These are phyloP conservation scores for Vigna hirtella DNA, from an alignment of 306 rosid species.

Conservation along the genomic window DNA sequence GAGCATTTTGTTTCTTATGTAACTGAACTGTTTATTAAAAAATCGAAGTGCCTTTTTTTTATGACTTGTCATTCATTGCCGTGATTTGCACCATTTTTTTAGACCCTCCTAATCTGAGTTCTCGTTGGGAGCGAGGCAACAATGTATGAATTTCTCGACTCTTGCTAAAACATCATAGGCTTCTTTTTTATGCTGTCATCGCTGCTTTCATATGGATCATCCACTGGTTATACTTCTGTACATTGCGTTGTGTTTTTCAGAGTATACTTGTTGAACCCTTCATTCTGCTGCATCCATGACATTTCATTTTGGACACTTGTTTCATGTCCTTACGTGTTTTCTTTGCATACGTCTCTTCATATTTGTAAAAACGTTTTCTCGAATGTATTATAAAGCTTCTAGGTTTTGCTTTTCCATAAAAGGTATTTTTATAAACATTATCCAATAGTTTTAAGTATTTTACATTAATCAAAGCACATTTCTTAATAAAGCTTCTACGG, in stretches of 20 bases:
- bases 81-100: constrained; percentile 2
- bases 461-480: too few relatives aligned
- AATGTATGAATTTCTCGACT: background rate
- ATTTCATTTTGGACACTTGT: background rate
- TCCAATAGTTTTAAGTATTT: too few relatives aligned
- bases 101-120: constrained; percentile 7
- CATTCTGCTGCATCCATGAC: background rate
- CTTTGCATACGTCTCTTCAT: too few relatives aligned
- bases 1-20: constrained; percentile 47
- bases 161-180: background rate
- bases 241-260: too few relatives aligned
- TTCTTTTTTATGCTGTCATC: background rate
- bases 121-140: constrained; percentile 29
- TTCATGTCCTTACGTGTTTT: too few relatives aligned
- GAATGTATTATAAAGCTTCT: too few relatives aligned
- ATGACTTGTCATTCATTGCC: constrained; percentile 16
- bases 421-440: too few relatives aligned
- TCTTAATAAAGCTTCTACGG: too few relatives aligned
- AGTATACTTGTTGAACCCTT: too few relatives aligned
- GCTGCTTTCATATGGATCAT: background rate
- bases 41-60: constrained; percentile 23
- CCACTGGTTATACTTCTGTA: background rate
- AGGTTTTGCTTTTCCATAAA: too few relatives aligned
- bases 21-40: constrained; percentile 34
- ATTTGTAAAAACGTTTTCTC: too few relatives aligned